A percentile compares a stretch with the other conserved stretches of the same genome.
Evolutionary conservation across 163 green algal genomes (phyloP).

Genomic region (Trebouxia gelatinosa): DNA sequence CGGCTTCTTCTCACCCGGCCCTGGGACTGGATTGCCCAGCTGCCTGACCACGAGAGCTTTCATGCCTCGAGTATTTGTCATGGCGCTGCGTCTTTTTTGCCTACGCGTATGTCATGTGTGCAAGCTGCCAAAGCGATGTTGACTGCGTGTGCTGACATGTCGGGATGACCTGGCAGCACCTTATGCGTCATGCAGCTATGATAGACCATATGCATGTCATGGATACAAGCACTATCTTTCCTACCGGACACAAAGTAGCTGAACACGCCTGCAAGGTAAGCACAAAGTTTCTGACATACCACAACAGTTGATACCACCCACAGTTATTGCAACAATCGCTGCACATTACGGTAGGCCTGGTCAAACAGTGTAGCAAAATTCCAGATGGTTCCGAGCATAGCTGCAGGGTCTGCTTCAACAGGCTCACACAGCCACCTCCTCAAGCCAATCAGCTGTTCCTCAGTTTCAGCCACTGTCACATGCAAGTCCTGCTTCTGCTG

Average conservation of each 20-base stretch:
- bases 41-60: conserved; percentile 39
- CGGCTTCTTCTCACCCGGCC: conserved; percentile 12
- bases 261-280: too few species aligned
- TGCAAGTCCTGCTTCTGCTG: conserved; percentile 12
- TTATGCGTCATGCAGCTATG: too few species aligned
- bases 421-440: conserved; percentile 36
- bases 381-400: conserved; percentile 33
- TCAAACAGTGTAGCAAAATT: conserved; percentile 29
- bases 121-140: too few species aligned
- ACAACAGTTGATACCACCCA: too few species aligned
- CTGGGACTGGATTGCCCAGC: conserved; percentile 41
- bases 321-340: conserved; percentile 3
- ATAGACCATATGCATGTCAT: too few species aligned
- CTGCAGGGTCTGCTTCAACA: conserved; percentile 32
- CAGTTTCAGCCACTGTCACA: conserved; percentile 6
- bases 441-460: conserved; percentile 26
- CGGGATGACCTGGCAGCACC: too few species aligned
- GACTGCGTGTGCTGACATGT: too few species aligned
- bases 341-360: conserved; percentile 18
- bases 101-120: too few species aligned
- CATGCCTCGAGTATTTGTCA: conserved; percentile 22
- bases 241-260: too few species aligned
- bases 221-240: too few species aligned
- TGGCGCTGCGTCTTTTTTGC: too few species aligned
- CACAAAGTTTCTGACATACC: too few species aligned